Evolutionary conservation across 78 protist genomes (phyloP).

Genomic region (Dictyostelium discoideum): dicty_2.7 NC_007088.5:6780501-6781000

Average conservation of each 20-base stretch:
- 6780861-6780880: not conserved
- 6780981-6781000: not conserved
- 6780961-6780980: not conserved
- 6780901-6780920: constrained; percentile 36
- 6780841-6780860: not conserved
- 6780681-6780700: not conserved
- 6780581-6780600: too few relatives aligned
- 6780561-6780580: too few relatives aligned
- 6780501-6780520: too few relatives aligned
- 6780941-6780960: constrained; percentile 60
- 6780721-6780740: not conserved
- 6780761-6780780: not conserved
- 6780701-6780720: not conserved
- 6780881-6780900: constrained; percentile 7
- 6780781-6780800: not conserved
- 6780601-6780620: not conserved
- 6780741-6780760: not conserved
- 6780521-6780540: too few relatives aligned
- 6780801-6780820: not conserved
- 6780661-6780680: not conserved
- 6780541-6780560: too few relatives aligned
- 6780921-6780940: constrained; percentile 61
- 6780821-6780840: not conserved
- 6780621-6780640: not conserved
- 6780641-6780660: not conserved